phyloP scores from a whole-genome alignment of 768 basidiomycete genomes.

The Amanita rubescens region DNA sequence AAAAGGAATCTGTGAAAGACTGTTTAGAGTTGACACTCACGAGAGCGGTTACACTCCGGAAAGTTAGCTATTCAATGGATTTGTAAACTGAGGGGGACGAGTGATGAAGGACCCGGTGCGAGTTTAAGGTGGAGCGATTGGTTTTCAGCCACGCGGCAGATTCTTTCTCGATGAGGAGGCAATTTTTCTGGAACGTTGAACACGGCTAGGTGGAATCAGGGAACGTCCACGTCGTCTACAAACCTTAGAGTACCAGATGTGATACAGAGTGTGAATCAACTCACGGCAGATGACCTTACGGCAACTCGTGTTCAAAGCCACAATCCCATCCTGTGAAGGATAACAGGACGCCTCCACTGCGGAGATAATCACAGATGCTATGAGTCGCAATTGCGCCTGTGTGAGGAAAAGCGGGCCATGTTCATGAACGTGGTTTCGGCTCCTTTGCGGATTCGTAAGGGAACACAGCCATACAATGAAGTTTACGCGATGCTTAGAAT shows the following conservation, averaged over 20 bases:
- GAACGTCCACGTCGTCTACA: slow-evolving; percentile 1
- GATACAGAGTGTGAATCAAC: slow-evolving; percentile 5
- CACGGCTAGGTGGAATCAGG: slow-evolving; percentile 2
- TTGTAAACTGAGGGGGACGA: background rate
- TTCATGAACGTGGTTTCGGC: background rate
- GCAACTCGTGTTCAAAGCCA: background rate
- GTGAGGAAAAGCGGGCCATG: background rate
- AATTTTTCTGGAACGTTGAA: slow-evolving; percentile 5
- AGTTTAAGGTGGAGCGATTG: slow-evolving; percentile 1
- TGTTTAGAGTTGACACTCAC: background rate
- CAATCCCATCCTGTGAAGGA: slow-evolving; percentile 1
- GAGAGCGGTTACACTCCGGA: background rate
- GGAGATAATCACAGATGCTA: slow-evolving; percentile 3
- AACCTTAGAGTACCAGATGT: slow-evolving; percentile 1
- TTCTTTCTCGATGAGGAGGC: background rate
- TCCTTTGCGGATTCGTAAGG: background rate
- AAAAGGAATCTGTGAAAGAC: background rate
- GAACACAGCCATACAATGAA: slow-evolving; percentile 6
- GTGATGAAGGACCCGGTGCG: background rate
- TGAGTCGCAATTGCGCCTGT: background rate
- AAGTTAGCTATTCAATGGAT: background rate
- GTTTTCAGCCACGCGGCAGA: slow-evolving; percentile 3
- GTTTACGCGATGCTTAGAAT: background rate
- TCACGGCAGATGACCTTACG: background rate
- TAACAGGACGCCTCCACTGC: background rate